phyloP scores from a whole-genome alignment of 148 eudicot species.

The Amaranthus cruentus region DNA sequence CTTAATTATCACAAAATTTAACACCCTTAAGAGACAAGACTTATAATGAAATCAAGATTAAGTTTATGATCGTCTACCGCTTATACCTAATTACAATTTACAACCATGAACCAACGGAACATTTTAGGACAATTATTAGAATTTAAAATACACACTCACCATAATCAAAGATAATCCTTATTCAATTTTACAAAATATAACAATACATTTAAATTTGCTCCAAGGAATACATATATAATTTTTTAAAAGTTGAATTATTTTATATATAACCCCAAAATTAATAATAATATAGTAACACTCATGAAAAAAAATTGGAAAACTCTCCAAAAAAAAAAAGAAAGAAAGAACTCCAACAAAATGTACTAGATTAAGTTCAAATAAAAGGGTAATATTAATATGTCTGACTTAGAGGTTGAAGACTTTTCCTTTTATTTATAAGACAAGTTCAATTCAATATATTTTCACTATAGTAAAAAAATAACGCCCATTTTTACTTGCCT shows the following conservation, averaged over 20 bases:
- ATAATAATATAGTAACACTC: conserved; percentile 5
- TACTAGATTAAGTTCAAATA: background rate
- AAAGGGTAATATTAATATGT: background rate
- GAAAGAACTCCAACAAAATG: conserved; percentile 2
- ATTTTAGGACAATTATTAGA: too few species aligned
- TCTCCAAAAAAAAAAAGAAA: background rate
- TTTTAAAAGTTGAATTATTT: conserved; percentile 7
- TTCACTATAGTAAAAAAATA: too few species aligned
- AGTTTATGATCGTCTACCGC: too few species aligned
- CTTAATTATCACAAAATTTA: too few species aligned
- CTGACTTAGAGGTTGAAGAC: too few species aligned
- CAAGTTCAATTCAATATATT: too few species aligned
- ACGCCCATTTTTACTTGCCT: too few species aligned
- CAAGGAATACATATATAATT: background rate
- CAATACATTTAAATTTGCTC: background rate
- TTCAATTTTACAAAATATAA: background rate
- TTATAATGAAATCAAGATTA: too few species aligned
- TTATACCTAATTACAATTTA: too few species aligned
- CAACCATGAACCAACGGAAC: too few species aligned
- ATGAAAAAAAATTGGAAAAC: conserved; percentile 13
- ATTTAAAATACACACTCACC: background rate
- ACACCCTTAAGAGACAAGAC: too few species aligned
- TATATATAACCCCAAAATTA: conserved; percentile 8
- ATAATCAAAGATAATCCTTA: background rate
- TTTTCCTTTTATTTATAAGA: too few species aligned